Base-by-base conservation (phyloP, 73 alveolate genomes). In the Symbiodinium pilosum region DNA sequence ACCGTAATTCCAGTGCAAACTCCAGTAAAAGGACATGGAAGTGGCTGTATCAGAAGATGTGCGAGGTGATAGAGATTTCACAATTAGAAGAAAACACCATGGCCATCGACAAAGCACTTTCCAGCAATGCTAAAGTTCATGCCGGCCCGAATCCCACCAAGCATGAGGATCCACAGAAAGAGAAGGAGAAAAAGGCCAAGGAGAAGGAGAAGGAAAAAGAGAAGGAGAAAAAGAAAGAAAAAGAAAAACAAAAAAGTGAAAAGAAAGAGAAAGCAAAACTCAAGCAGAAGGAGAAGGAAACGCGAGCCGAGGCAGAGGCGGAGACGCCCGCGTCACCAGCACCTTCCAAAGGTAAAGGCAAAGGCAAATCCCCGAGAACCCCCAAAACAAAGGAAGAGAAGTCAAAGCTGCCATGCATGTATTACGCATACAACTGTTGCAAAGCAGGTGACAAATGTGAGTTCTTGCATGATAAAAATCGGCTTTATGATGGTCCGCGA, bases 51-150 rank as follows among this genome's bases (percentile, higher is more conserved):
- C 43, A 54, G 12, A 84, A 84, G 39, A 42, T 84, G 92, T 4
- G 34, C 11, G 92, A 84, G 14, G 71, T 84, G 73, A 84, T 84
- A 11, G 92, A 84, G 92, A 84, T 84, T 39, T 54, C 51, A 0
- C 92, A 84, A 0, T 32, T 84, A 5, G 92, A 84, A 21, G 92
- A 84, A 36, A 84, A 84, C 40, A 24, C 77, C 38, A 24, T 24
- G 41, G 39, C 77, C 0, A 24, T 64, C 39, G 77, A 64, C 77
- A 64, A 64, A 18, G 77, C 77, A 0, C 40, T 64, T 2, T 64
- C 77, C 2, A 56, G 75, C 38, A 4, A 3, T 56, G 40, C 75
- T 20, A 2, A 26, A 56, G 75, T 56, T 34, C 16, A 56, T 56
- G 75, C 75, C 2, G 75, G 11, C 40, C 75, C 75, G 32, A 56